Percentiles rank a stretch among this genome's conserved stretches.
Evolutionary conservation across 179 eudicot species (phyloP).

Genomic region (Heliamphora pulchella): DNA sequence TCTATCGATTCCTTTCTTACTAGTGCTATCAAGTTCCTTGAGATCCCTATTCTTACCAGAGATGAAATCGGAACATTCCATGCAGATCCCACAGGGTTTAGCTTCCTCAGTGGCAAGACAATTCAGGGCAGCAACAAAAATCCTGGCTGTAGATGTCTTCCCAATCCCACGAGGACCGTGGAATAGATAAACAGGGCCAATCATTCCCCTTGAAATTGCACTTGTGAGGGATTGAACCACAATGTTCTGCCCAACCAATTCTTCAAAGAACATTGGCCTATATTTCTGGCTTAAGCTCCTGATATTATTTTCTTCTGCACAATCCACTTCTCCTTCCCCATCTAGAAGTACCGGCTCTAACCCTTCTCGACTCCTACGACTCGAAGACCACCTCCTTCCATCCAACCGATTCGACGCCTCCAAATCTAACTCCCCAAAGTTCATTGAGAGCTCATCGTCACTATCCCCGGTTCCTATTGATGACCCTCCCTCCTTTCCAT

Average conservation of each 20-base stretch:
- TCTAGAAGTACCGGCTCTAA: slow-evolving; percentile 43
- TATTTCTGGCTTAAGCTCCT: slow-evolving; percentile 84
- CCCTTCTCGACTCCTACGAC: slow-evolving; percentile 77
- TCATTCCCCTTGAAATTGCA: slow-evolving; percentile 62
- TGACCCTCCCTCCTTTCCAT: slow-evolving; percentile 44
- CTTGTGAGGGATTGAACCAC: slow-evolving; percentile 78
- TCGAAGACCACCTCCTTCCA: slow-evolving; percentile 91
- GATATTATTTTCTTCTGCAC: slow-evolving; percentile 46
- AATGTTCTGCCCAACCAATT: slow-evolving; percentile 74
- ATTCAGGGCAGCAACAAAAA: slow-evolving; percentile 84
- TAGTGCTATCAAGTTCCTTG: slow-evolving; percentile 66
- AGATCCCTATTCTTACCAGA: slow-evolving; percentile 67
- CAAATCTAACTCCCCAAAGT: slow-evolving; percentile 82
- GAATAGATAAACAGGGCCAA: slow-evolving; percentile 81
- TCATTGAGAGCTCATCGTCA: slow-evolving; percentile 78
- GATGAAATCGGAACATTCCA: slow-evolving; percentile 68
- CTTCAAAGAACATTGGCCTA: slow-evolving; percentile 85
- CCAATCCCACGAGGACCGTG: slow-evolving; percentile 99
- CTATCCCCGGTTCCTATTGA: slow-evolving; percentile 57
- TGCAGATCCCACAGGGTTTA: slow-evolving; percentile 91
- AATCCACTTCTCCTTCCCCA: slow-evolving; percentile 51
- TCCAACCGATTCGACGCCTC: slow-evolving; percentile 93
- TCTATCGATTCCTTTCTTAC: slow-evolving; percentile 61
- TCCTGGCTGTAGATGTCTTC: slow-evolving; percentile 76
- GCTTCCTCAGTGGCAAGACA: slow-evolving; percentile 75